Conservation (phyloP, 2,329 filamentous ascomycete species). For the Monosporascus sp. region DNA sequence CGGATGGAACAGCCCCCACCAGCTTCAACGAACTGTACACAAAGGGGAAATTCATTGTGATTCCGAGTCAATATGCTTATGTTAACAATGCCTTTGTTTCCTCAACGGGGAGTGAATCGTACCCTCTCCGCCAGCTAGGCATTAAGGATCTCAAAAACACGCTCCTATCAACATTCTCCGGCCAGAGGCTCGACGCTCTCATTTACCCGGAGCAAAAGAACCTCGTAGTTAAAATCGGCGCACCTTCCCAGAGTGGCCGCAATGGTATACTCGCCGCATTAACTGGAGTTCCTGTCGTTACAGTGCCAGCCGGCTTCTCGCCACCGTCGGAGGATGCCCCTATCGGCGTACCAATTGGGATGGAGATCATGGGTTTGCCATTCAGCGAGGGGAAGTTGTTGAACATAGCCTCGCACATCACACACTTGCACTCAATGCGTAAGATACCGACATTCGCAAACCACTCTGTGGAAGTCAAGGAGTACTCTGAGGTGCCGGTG, state of each 20-base stretch:
- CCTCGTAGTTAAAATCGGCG: slow-evolving; percentile 54
- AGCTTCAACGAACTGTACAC: slow-evolving; percentile 46
- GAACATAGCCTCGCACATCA: slow-evolving; percentile 46
- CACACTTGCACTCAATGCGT: slow-evolving; percentile 40
- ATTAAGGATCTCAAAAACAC: slow-evolving; percentile 49
- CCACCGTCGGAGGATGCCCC: slow-evolving; percentile 41
- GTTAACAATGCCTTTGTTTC: slow-evolving; percentile 45
- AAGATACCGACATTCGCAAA: slow-evolving; percentile 41
- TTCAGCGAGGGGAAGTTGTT: slow-evolving; percentile 52
- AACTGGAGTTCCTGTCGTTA: slow-evolving; percentile 36
- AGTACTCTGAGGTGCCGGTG: slow-evolving; percentile 37
- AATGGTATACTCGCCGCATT: slow-evolving; percentile 40
- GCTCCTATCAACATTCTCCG: slow-evolving; percentile 44
- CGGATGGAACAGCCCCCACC: slow-evolving; percentile 36
- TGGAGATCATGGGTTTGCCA: slow-evolving; percentile 56
- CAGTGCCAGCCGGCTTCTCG: slow-evolving; percentile 50
- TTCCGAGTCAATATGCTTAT: slow-evolving; percentile 53
- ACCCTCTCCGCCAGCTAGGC: slow-evolving; percentile 37
- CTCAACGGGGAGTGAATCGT: slow-evolving; percentile 46
- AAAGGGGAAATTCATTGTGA: slow-evolving; percentile 50
- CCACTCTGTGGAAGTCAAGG: slow-evolving; percentile 30
- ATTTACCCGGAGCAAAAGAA: slow-evolving; percentile 63
- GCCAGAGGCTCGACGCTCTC: slow-evolving; percentile 48
- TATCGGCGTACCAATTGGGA: slow-evolving; percentile 56
- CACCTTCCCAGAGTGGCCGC: slow-evolving; percentile 51